Evolutionary conservation across 2,329 filamentous ascomycete genomes (phyloP), one percentile per base, ranked within the genome.

Genomic region (Lachnellula subtilissima): DNA sequence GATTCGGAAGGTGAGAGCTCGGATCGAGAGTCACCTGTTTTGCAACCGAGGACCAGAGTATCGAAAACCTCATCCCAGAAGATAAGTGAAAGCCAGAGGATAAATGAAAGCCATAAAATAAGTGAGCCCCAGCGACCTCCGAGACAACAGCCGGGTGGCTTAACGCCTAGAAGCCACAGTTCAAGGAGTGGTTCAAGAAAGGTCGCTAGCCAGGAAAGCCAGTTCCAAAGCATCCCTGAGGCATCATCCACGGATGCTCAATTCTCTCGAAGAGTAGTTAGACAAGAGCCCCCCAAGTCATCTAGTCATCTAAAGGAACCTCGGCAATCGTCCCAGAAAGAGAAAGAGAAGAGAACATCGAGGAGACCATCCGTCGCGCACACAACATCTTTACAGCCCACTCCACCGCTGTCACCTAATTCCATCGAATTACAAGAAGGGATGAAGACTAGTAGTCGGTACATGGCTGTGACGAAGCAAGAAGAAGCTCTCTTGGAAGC

Each of bases 391-490:
- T 51, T 42, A 40, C 60, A 65, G 19, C 66, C 68, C 9, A 68
- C 65, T 11, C 68, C 65, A 28, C 68, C 68, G 19, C 46, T 64
- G 6, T 69, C 67, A 19, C 68, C 68, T 19, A 60, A 53, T 22
- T 64, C 65, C n/a, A 47, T 61, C 22, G 61, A 66, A 48, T 58
- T 63, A 23, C 52, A 53, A 9, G 56, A 58, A 19, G 46, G 39
- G 17, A 52, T 61, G 14, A 52, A 62, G 37, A 49, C 53, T 1
- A 65, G 55, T 35, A 63, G 63, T 48, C 62, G 68, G 2, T 67
- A 79, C 19, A 79, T 81, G 68, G 74, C 76, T 14, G 78, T 81
- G 25, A 81, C 78, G 0, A 70, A 76, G 53, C 78, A 80, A 64
- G 78, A 81, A 66, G 76, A 80, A 58, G 71, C 74, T 42, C 70